Conservation (phyloP, 225 moss, liverwort and hornwort genomes). For the Physcomitrellopsis africana region DNA sequence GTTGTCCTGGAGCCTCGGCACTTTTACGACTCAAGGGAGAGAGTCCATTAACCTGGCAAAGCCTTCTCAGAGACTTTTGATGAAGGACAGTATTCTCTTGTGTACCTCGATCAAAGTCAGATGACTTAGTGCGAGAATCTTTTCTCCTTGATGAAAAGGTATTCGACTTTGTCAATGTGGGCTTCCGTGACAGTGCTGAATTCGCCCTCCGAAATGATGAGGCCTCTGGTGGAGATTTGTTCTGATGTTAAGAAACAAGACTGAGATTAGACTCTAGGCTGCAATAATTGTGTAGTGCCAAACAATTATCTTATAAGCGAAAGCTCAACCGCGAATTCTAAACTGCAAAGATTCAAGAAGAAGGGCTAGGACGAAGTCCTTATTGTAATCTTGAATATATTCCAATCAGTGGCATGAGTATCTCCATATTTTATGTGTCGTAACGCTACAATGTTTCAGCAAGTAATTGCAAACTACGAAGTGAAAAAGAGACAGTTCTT, state of each 20-base stretch:
- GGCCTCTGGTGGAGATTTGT: constrained; percentile 21
- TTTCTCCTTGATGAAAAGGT: constrained; percentile 30
- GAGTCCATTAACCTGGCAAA: constrained; percentile 38
- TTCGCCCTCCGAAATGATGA: constrained; percentile 27
- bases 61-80: constrained; percentile 37
- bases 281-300: too few species aligned
- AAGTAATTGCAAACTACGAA: neutral
- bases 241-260: constrained; percentile 14
- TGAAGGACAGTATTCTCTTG: neutral
- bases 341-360: constrained; percentile 2
- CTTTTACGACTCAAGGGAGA: constrained; percentile 40
- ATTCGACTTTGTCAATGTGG: constrained; percentile 45
- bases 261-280: too few species aligned
- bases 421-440: neutral
- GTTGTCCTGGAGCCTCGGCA: constrained; percentile 29
- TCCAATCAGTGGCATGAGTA: neutral
- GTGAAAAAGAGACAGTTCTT: neutral
- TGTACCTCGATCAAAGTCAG: constrained; percentile 27
- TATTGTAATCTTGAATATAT: constrained; percentile 2
- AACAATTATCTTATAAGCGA: too few species aligned
- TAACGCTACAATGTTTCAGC: neutral
- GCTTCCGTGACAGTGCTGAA: constrained; percentile 40
- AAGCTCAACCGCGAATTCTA: neutral
- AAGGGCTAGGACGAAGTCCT: neutral
- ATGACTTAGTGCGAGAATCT: constrained; percentile 33